Base-by-base conservation (phyloP, 2,329 filamentous ascomycete genomes). In the Claviceps sp. region DNA sequence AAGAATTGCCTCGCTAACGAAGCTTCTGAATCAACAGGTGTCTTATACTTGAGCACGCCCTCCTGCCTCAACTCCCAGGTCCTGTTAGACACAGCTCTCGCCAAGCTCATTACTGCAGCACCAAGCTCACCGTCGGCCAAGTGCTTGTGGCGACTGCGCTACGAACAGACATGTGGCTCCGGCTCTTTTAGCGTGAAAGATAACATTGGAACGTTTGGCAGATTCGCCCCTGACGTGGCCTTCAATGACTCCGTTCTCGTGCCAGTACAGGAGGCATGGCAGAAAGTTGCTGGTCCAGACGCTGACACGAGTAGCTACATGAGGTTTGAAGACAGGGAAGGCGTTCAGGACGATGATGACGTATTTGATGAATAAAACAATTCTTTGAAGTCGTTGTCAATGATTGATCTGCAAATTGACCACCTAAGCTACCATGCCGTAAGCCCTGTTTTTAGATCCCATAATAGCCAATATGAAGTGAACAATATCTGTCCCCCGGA, bases 261-360 rank as follows among this genome's bases (percentile, higher is more conserved):
- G 6, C 67, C 78, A 26, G 86, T 95, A 2, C 78, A 78, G 54
- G 66, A 76, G 9, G 80, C 82, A 6, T 97, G 90, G 89, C 72
- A 77, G 55, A 69, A 72, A 48, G 73, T 89, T 4, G 71, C 78
- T 57, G 78, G 75, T 9, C 70, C 65, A 1, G 70, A 70, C 18
- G 71, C 72, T 18, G 59, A 57, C 9, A 67, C 77, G 46, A 58
- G 56, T 8, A 67, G 77, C 45, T 96, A 93, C 60, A 82, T 96
- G 78, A 72, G 77, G 20, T 95, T 95, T 64, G 78, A 84, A 48
- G 86, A 93, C 54, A 77, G 88, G 24, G 83, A 89, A 62, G 76
- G 73, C 14, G 70, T 71, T 30, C 71, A 68, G 54, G 77, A 77
- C 37, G 81, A 86, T 52, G 76, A 80, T 40, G 75, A 79, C 51